Base-by-base conservation (phyloP, 148 eudicot genomes). In the Beta vulgaris region DNA sequence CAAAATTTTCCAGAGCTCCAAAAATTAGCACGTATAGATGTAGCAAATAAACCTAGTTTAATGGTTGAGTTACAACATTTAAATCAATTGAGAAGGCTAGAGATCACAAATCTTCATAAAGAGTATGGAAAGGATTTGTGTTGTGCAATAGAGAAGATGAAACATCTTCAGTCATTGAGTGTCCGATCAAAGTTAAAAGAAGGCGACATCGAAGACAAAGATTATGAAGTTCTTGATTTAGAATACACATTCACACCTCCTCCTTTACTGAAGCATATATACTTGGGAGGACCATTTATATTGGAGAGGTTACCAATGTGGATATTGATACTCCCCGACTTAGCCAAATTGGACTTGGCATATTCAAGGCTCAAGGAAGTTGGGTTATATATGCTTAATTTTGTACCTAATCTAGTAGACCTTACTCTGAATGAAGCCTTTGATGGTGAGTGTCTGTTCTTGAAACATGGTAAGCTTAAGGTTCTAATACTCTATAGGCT, bases 221-320 rank as follows among this genome's bases (percentile, higher is more conserved):
- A n/a, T 19, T 23, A 72, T 18, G 35, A n/a, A n/a, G n/a, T 57
- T n/a, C 68, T 73, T 14, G 37, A 73, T 19, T 29, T 73, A 29
- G 26, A 60, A 59, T 13, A 60, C 18, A 60, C 61, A 29, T 18
- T 2, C 10, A 21, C 53, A 37, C 76, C 68, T 5, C 76, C 76
- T 42, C 42, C 4, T 18, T 25, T 28, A 4, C 31, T 73, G n/a
- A 36, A 73, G 21, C 64, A 36, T 39, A 42, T 60, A 26, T 43
- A 59, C 55, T 60, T 73, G 42, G n/a, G 6, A 8, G 76, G 76
- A n/a, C n/a, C n/a, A n/a, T n/a, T n/a, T 26, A 15, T 31, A 28
- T 42, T 73, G 68, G 68, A 60, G 67, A 43, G 29, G 68, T 15
- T 42, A 11, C 76, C 76, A 28, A 12, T 60, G 0, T 73, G 76